Evolutionary conservation across 2,329 filamentous ascomycete genomes (phyloP), one percentile per base, ranked within the genome.

Genomic region (Arthrobotrys megalospora): DNA sequence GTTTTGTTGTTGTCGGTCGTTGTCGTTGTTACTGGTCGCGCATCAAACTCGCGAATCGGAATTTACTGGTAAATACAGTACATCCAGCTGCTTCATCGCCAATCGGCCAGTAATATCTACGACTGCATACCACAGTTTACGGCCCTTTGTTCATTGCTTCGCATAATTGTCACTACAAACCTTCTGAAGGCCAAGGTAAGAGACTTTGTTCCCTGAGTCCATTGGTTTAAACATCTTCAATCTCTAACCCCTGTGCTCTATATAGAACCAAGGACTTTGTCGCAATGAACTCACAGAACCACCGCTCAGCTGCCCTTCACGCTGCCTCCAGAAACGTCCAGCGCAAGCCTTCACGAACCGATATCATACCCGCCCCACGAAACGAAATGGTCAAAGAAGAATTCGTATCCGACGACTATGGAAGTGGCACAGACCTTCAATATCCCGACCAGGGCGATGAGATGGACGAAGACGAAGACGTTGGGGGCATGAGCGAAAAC

Each of bases 361-460:
- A 67, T 16, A 43, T 43, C 11, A 43, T 43, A 14, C 55, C 55
- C 16, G 12, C 34, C 12, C 55, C 14, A 24, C 34, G 36, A 28
- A 21, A 67, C 16, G 38, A 45, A 62, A 16, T 47, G 6, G 38
- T 19, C 2, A 60, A 28, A 19, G 50, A 60, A 21, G 52, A 19
- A 36, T 63, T 16, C 24, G 12, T 16, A 48, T 71, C 76, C 6
- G 72, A 75, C 24, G 55, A 78, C 6, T 62, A 52, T 50, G 55
- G 45, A 28, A 19, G 34, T n/a, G 41, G 53, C 14, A 60, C 71
- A 36, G 83, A 83, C 10, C 78, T 79, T 24, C 71, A 79, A 12
- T 82, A 82, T 16, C 16, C 55, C 53, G 84, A 84, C 14, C 84
- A 86, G 36, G 55, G 41, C 24, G 75, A 67, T 7, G 52, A 77